A percentile compares a stretch with the other conserved stretches of the same genome.
These are phyloP conservation scores for Alisma plantagoaquatica DNA, from an alignment of 106 monocot species.

Conservation along the genomic window DNA sequence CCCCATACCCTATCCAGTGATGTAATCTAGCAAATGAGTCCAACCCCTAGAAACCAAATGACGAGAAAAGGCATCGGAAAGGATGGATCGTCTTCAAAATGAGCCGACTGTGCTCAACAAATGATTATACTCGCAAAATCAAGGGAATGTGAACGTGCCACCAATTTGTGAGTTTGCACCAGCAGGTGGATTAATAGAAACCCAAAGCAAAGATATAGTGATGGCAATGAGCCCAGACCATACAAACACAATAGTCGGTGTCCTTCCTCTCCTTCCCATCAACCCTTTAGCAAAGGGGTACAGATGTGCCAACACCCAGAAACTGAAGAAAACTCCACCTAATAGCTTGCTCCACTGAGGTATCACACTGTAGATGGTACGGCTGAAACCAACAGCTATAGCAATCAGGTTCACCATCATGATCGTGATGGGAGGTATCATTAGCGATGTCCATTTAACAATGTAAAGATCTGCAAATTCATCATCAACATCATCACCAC, in stretches of 20 bases:
- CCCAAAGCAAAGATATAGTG: constrained; percentile 80
- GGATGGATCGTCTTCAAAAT: too few species aligned
- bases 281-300: constrained; percentile 86
- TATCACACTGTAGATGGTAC: constrained; percentile 65
- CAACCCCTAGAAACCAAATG: too few species aligned
- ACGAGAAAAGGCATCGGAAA: too few species aligned
- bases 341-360: constrained; percentile 84
- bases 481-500: constrained; percentile 78
- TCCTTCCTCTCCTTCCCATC: constrained; percentile 81
- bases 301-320: constrained; percentile 83
- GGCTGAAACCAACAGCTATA: constrained; percentile 63
- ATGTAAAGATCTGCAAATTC: constrained; percentile 90
- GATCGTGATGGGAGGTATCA: constrained; percentile 81
- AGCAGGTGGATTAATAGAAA: constrained; percentile 55
- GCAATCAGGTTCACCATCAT: constrained; percentile 87
- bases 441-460: constrained; percentile 90
- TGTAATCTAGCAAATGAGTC: too few species aligned
- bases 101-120: too few species aligned
- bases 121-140: too few species aligned
- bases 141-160: constrained; percentile 75
- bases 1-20: too few species aligned
- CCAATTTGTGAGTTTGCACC: constrained; percentile 41
- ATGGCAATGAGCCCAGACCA: constrained; percentile 82
- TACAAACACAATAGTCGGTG: constrained; percentile 72
- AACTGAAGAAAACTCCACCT: constrained; percentile 87